Percentiles rank a stretch among this genome's conserved stretches.
Conservation (phyloP, 2,329 filamentous ascomycete genomes). For the Neofusicoccum parvum region DNA sequence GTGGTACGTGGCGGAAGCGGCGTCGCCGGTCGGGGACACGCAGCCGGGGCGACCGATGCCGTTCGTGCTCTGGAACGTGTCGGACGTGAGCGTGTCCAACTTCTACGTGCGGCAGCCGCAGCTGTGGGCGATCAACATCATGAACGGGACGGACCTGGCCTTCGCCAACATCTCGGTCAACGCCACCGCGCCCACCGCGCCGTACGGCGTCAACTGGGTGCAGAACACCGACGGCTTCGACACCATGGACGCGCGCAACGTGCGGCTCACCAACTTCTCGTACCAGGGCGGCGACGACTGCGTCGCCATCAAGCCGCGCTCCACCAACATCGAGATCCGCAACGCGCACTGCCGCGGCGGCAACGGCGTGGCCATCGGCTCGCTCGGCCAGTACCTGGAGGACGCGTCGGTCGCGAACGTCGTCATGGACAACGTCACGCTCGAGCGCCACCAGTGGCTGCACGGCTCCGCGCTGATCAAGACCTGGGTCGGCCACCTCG, state of each 20-base stretch:
- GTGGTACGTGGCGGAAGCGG: conserved; percentile 55
- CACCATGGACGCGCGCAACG: conserved; percentile 57
- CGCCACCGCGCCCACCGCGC: conserved; percentile 53
- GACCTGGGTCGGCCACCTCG: conserved; percentile 56
- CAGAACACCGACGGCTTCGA: conserved; percentile 62
- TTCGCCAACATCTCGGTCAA: conserved; percentile 56
- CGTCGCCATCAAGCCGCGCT: conserved; percentile 63
- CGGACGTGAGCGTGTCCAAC: conserved; percentile 55
- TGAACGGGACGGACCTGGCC: conserved; percentile 58
- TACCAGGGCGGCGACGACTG: conserved; percentile 65
- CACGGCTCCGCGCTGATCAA: conserved; percentile 58
- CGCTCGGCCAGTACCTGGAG: conserved; percentile 58
- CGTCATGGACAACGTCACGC: conserved; percentile 49
- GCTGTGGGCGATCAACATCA: conserved; percentile 59
- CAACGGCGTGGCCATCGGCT: conserved; percentile 56
- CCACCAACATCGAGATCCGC: conserved; percentile 58
- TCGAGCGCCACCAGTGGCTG: conserved; percentile 50
- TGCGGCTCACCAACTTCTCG: conserved; percentile 53
- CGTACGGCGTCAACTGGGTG: conserved; percentile 57
- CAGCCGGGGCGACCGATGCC: conserved; percentile 58
- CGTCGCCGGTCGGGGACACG: conserved; percentile 37
- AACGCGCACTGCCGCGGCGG: conserved; percentile 59
- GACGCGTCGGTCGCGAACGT: conserved; percentile 56
- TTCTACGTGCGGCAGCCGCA: conserved; percentile 56
- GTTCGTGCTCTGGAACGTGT: conserved; percentile 61